Base-by-base conservation (phyloP, 345 rosid species). In the Brassica carinata region DNA sequence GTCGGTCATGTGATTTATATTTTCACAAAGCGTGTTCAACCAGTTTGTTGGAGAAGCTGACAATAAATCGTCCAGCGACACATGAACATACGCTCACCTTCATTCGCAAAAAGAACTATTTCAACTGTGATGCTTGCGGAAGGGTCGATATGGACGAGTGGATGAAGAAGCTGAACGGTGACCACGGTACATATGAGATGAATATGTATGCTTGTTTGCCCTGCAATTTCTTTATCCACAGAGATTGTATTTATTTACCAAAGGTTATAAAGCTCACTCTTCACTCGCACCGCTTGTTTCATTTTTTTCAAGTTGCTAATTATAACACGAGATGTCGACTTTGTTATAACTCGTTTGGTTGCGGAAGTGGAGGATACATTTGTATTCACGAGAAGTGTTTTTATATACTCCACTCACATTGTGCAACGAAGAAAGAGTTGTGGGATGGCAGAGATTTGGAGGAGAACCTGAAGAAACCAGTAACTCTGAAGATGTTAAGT, bases 381-480 rank as follows among this genome's bases (percentile, higher is more conserved):
- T 71, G 74, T 30, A 5, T 4, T 10, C 10, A 55, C n/a, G 30
- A 53, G 15, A 7, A 29, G 17, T 71, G 74, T 71, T 10, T 8
- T 17, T 55, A 15, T 55, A 55, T 33, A 23, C 29, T 55, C 14
- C 79, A 75, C 38, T 55, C 40, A 23, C 8, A 29, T 55, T 71
- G 75, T 33, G 63, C 63, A 5, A 53, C 43, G 6, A 0, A 0
- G 2, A 30, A 1, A 1, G 8, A 57, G 0, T 5, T 9, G 1
- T 76, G 73, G 79, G 79, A 67, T 23, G 79, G 79, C 5, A 76
- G 10, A 65, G 73, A 76, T 2, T 18, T 76, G 13, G 29, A 36
- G 27, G 5, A 57, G 73, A 57, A 27, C 7, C 67, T 5, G 30
- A 67, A 45, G 40, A 76, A 45, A 27, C 38, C 0, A 23, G 17